Base-by-base conservation (phyloP, 768 basidiomycete genomes). In the Hygrocybe punicea region DNA sequence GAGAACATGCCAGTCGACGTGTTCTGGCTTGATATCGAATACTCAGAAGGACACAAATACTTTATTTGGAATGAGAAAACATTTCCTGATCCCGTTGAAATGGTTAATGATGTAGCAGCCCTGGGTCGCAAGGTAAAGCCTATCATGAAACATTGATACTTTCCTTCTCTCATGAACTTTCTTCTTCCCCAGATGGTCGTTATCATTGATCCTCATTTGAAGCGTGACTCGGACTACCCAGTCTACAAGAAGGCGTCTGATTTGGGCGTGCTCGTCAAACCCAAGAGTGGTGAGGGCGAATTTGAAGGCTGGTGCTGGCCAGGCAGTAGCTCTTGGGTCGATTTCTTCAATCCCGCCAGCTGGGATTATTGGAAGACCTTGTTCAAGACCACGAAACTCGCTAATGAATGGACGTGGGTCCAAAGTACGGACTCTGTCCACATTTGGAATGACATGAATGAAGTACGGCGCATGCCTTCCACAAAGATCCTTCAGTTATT, bases 371-470 rank as follows among this genome's bases (percentile, higher is more conserved):
- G 95, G 95, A 86, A 78, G 58, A 77, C 78, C 4, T 77, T 96
- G 57, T 98, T 97, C 79, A 87, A 87, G 71, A 78, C 77, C 8
- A 71, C 78, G 59, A 71, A 75, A 48, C 73, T 76, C 33, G 75
- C 71, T 64, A 81, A 78, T 46, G 73, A 78, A n/a, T 92, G 85
- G 82, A 76, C 84, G 6, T 92, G 91, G 88, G 82, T 78, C 0
- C 73, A 90, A 60, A 90, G 94, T 62, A 93, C 92, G 2, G 83
- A 86, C 29, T 82, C 84, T 62, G 81, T 98, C 13, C 87, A 87
- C 69, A 93, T 98, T 62, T 99, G 97, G 97, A 98, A 98, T 68
- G 97, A 99, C 67, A 99, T 99, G 97, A 98, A 98, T 63, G 97
- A 98, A 83, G 93, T 93, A 51, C 7, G 78, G 56, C 24, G 42